Percentiles rank a stretch among this genome's conserved stretches.
phyloP scores from a whole-genome alignment of 306 rosid species.

The Ammopiptanthus mongolicus region DNA sequence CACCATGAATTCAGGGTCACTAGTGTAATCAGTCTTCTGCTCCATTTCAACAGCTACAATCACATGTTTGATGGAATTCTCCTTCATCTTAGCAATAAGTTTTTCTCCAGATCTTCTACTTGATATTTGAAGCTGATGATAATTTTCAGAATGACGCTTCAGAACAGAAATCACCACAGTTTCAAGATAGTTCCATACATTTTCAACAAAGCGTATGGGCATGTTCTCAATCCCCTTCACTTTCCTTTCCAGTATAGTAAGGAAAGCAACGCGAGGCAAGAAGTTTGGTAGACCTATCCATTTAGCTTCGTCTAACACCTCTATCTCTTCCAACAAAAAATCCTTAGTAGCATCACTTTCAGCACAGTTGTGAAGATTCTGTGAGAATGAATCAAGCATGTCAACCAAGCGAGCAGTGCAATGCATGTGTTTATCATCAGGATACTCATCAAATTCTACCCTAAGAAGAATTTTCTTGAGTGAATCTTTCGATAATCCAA shows the following conservation, averaged over 20 bases:
- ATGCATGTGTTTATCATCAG: slow-evolving; percentile 21
- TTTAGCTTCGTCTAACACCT: slow-evolving; percentile 35
- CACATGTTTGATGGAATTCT: too few species aligned
- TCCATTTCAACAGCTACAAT: too few species aligned
- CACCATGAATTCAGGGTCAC: too few species aligned
- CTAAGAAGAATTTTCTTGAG: slow-evolving; percentile 33
- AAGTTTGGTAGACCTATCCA: slow-evolving; percentile 48
- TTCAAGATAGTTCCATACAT: slow-evolving; percentile 41
- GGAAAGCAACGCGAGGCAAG: slow-evolving; percentile 38
- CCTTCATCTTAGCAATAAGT: too few species aligned
- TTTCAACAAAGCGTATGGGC: slow-evolving; percentile 29
- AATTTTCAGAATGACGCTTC: too few species aligned
- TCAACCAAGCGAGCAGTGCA: slow-evolving; percentile 39
- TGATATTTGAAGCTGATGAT: too few species aligned
- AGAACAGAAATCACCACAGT: too few species aligned
- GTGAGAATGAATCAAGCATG: slow-evolving; percentile 3
- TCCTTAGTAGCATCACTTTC: slow-evolving; percentile 5
- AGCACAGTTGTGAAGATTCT: neutral
- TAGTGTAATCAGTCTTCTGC: too few species aligned
- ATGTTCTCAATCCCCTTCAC: slow-evolving; percentile 20
- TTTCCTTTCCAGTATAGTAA: slow-evolving; percentile 19
- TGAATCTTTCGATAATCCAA: slow-evolving; percentile 38
- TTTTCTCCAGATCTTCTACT: too few species aligned
- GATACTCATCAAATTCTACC: slow-evolving; percentile 40
- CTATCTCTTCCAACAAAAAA: slow-evolving; percentile 36